Percentiles rank a stretch among this genome's conserved stretches.
These are phyloP conservation scores for Monilinia fructigena DNA, from an alignment of 2,329 filamentous ascomycete genomes.

Conservation along the genomic window DNA sequence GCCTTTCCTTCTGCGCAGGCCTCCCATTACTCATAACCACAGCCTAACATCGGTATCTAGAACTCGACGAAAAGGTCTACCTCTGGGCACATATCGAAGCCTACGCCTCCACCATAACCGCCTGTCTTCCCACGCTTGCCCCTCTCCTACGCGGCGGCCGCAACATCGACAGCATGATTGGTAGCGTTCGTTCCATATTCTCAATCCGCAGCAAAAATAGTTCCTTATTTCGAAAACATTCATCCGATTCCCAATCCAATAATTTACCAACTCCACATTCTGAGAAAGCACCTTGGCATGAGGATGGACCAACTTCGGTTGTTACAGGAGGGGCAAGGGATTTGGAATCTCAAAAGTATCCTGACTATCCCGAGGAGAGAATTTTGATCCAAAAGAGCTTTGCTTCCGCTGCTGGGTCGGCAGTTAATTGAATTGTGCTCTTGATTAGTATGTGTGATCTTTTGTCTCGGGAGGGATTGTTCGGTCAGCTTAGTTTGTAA, in stretches of 20 bases:
- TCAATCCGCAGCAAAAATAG: conserved; percentile 9
- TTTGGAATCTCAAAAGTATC: conserved; percentile 10
- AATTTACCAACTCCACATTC: neutral
- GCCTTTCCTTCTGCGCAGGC: neutral
- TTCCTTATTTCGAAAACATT: neutral
- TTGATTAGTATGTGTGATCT: neutral
- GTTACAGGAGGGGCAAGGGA: neutral
- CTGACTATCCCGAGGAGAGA: neutral
- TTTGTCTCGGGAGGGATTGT: neutral
- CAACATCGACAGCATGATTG: conserved; percentile 15
- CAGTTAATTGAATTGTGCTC: neutral
- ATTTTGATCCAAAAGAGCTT: conserved; percentile 15
- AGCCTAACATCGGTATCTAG: neutral
- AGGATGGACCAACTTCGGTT: neutral
- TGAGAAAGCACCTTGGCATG: conserved; percentile 12
- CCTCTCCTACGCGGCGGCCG: conserved; percentile 7
- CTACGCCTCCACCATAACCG: conserved; percentile 8
- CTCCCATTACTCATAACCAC: neutral
- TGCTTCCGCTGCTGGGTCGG: conserved; percentile 8
- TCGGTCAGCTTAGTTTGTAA: neutral
- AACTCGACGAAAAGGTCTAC: conserved; percentile 13
- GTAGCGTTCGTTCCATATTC: conserved; percentile 10
- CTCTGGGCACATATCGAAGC: conserved; percentile 20
- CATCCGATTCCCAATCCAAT: conserved; percentile 6
- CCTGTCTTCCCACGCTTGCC: conserved; percentile 15